A percentile compares a stretch with the other conserved stretches of the same genome.
phyloP scores from a whole-genome alignment of 352 stramenopile genomes.

The Globisporangium spinosum region DNA sequence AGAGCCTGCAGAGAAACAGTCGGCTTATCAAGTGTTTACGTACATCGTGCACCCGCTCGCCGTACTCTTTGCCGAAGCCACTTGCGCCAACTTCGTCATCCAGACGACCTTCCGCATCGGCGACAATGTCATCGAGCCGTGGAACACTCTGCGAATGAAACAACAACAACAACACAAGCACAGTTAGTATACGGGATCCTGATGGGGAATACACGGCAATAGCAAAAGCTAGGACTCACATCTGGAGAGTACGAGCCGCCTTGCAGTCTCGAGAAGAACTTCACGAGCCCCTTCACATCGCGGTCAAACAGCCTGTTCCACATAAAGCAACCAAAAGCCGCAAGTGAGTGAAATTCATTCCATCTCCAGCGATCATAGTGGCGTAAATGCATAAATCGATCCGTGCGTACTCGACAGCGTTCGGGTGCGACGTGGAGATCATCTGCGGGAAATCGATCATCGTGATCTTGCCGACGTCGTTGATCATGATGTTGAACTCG shows the following conservation, averaged over 20 bases:
- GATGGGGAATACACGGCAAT: constrained; percentile 18
- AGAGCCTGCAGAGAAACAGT: background rate
- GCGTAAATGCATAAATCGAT: background rate
- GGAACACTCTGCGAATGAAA: constrained; percentile 34
- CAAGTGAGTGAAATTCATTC: background rate
- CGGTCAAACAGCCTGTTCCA: constrained; percentile 83
- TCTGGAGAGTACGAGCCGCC: constrained; percentile 79
- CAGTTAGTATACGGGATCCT: constrained; percentile 1
- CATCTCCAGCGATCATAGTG: background rate
- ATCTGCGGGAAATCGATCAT: constrained; percentile 99
- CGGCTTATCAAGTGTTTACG: constrained; percentile 10
- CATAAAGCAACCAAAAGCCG: background rate
- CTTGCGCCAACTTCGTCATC: constrained; percentile 77
- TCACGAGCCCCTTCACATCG: constrained; percentile 95
- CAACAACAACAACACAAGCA: constrained; percentile 10
- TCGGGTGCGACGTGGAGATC: constrained; percentile 97
- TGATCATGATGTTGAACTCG: constrained; percentile 99
- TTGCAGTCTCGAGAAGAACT: constrained; percentile 92
- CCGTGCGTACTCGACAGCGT: constrained; percentile 92
- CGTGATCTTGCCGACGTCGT: constrained; percentile 91
- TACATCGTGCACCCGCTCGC: constrained; percentile 65
- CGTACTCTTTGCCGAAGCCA: constrained; percentile 76
- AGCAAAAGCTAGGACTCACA: constrained; percentile 36
- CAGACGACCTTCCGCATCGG: constrained; percentile 52
- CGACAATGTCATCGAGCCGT: constrained; percentile 64